Evolutionary conservation across 768 basidiomycete species (phyloP).

Genomic region (Suillus alpinus): DNA sequence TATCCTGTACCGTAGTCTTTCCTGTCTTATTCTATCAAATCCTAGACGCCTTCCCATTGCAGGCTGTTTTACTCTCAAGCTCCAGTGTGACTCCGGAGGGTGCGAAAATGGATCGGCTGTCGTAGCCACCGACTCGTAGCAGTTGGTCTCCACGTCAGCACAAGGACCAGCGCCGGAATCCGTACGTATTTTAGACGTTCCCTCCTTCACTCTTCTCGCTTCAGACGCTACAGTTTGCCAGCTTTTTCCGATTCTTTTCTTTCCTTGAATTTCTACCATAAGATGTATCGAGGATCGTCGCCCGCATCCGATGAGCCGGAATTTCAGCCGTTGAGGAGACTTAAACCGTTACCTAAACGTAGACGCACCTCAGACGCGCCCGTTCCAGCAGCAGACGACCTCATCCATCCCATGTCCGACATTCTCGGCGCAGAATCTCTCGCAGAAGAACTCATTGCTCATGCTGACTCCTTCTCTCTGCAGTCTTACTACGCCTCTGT

Average conservation of each 20-base stretch:
- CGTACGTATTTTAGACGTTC: slow-evolving; percentile 9
- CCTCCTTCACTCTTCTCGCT: slow-evolving; percentile 19
- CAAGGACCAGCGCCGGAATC: slow-evolving; percentile 6
- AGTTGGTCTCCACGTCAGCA: slow-evolving; percentile 29
- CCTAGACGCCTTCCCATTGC: slow-evolving; percentile 11
- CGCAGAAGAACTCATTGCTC: slow-evolving; percentile 56
- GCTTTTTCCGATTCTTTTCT: slow-evolving; percentile 13
- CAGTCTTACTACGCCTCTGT: slow-evolving; percentile 65
- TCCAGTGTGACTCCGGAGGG: background rate
- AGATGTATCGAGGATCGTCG: slow-evolving; percentile 55
- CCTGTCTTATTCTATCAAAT: slow-evolving; percentile 24
- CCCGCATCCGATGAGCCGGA: slow-evolving; percentile 66
- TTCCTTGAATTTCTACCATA: slow-evolving; percentile 4
- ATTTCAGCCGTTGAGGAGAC: slow-evolving; percentile 57
- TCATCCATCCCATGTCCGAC: slow-evolving; percentile 29
- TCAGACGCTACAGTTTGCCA: slow-evolving; percentile 12
- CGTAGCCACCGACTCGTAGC: background rate
- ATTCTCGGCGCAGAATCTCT: slow-evolving; percentile 44
- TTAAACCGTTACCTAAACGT: slow-evolving; percentile 80
- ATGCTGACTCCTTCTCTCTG: slow-evolving; percentile 55
- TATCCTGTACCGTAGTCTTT: slow-evolving; percentile 41
- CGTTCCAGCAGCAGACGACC: slow-evolving; percentile 24
- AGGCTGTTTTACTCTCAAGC: slow-evolving; percentile 4
- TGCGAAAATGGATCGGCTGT: slow-evolving; percentile 12
- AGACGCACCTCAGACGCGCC: slow-evolving; percentile 49